A percentile compares a stretch with the other conserved stretches of the same genome.
Evolutionary conservation across 805 yeast species (phyloP).

Genomic region (Starmerella riodocensis): DNA sequence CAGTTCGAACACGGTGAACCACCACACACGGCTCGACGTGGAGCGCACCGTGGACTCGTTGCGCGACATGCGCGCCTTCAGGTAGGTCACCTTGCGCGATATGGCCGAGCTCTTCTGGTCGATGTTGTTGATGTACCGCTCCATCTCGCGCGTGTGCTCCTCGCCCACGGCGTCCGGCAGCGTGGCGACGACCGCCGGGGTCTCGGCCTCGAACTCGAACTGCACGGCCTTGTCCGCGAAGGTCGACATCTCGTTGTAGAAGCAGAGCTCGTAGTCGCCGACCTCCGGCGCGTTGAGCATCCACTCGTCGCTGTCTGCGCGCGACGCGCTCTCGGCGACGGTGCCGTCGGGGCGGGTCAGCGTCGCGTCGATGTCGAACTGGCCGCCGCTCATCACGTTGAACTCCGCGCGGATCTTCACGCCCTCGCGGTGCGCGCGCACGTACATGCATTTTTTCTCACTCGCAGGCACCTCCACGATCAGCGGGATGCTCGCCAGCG

Average conservation of each 20-base stretch:
- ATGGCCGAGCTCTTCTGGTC: constrained; percentile 24
- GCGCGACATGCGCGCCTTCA: constrained; percentile 80
- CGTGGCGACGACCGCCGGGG: constrained; percentile 39
- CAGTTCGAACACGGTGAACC: constrained; percentile 60
- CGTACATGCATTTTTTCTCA: constrained; percentile 58
- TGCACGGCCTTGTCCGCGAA: constrained; percentile 73
- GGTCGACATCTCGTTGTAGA: constrained; percentile 67
- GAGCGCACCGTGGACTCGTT: constrained; percentile 78
- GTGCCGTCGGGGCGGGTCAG: constrained; percentile 44
- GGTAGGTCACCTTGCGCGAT: constrained; percentile 46
- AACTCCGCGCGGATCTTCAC: constrained; percentile 61
- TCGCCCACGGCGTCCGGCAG: constrained; percentile 36
- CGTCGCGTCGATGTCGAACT: constrained; percentile 63
- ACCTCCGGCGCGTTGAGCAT: constrained; percentile 46
- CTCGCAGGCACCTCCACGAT: constrained; percentile 66
- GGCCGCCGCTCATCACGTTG: constrained; percentile 72
- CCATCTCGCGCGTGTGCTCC: constrained; percentile 25
- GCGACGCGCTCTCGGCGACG: constrained; percentile 39
- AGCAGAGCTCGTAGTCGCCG: constrained; percentile 85
- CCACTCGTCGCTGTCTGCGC: constrained; percentile 71
- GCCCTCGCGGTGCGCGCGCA: constrained; percentile 46
- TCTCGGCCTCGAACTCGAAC: constrained; percentile 48
- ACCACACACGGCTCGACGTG: constrained; percentile 65
- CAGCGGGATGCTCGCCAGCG: constrained; percentile 37
- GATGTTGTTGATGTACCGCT: constrained; percentile 22